phyloP scores from a whole-genome alignment of 306 rosid genomes.

The Prunus salicina region DNA sequence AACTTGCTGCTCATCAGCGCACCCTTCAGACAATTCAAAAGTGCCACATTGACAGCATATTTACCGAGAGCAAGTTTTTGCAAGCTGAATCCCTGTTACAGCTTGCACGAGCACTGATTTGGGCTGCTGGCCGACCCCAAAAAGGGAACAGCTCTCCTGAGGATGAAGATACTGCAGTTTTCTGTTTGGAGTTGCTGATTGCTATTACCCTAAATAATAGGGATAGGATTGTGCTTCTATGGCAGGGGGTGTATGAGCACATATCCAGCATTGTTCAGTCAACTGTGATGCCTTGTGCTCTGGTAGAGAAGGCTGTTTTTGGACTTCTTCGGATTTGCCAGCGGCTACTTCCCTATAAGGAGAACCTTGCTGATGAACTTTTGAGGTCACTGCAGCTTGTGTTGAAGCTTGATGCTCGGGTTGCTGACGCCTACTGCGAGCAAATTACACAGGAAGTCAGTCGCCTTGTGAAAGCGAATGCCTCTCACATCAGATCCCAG shows the following conservation, averaged over 20 bases:
- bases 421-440: conserved; percentile 95
- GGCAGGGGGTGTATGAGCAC: conserved; percentile 99
- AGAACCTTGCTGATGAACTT: conserved; percentile 93
- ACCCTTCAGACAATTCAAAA: conserved; percentile 88
- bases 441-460: conserved; percentile 96
- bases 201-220: conserved; percentile 93
- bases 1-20: conserved; percentile 96
- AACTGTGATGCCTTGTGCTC: conserved; percentile 88
- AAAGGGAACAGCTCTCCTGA: conserved; percentile 85
- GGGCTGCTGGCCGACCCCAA: conserved; percentile 92
- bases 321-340: conserved; percentile 95
- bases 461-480: conserved; percentile 94
- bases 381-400: conserved; percentile 92
- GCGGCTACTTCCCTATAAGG: conserved; percentile 96
- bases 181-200: conserved; percentile 91
- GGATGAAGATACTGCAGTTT: conserved; percentile 98
- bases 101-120: conserved; percentile 88
- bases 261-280: conserved; percentile 90
- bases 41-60: conserved; percentile 92
- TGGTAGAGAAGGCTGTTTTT: conserved; percentile 97
- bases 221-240: conserved; percentile 88
- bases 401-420: conserved; percentile 95
- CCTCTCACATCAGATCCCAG: conserved; percentile 91
- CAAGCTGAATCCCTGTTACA: conserved; percentile 92
- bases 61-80: conserved; percentile 92